Percentiles rank a stretch among this genome's conserved stretches.
Conservation (phyloP, 2,329 filamentous ascomycete genomes). For the Penicillium fuscoglaucum region DNA sequence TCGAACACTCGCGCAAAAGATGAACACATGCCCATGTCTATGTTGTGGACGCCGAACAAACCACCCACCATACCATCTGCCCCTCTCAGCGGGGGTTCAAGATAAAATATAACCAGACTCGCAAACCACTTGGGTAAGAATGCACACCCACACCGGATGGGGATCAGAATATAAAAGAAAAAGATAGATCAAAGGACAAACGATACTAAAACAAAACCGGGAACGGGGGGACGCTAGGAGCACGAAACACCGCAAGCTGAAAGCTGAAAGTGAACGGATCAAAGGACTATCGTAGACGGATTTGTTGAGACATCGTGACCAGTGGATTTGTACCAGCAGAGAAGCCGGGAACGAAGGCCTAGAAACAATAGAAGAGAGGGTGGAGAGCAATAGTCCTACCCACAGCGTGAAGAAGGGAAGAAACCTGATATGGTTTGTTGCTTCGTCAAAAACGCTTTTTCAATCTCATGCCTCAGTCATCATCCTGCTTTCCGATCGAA, state of each 20-base stretch:
- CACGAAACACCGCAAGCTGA: conserved; percentile 13
- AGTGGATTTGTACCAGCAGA: conserved; percentile 10
- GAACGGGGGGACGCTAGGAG: conserved; percentile 14
- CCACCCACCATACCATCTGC: conserved; percentile 38
- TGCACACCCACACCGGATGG: conserved; percentile 28
- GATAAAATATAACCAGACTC: conserved; percentile 33
- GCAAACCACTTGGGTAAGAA: conserved; percentile 27
- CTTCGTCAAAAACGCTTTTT: conserved; percentile 8
- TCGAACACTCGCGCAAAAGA: conserved; percentile 27
- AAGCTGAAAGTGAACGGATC: conserved; percentile 9
- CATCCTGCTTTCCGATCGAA: conserved; percentile 15
- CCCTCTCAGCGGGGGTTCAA: conserved; percentile 35
- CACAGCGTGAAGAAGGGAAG: conserved; percentile 4
- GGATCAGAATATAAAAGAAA: conserved; percentile 17
- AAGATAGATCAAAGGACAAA: conserved; percentile 20
- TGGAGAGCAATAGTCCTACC: conserved; percentile 16
- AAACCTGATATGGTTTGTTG: neutral
- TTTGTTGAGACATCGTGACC: conserved; percentile 4
- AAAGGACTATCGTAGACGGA: conserved; percentile 3
- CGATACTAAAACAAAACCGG: conserved; percentile 19
- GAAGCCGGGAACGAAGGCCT: neutral
- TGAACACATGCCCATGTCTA: conserved; percentile 44
- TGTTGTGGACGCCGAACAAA: conserved; percentile 44
- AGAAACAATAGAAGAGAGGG: conserved; percentile 7
- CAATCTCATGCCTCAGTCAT: conserved; percentile 2